Evolutionary conservation across 2,329 filamentous ascomycete species (phyloP), one percentile per base, ranked within the genome.

Genomic region (Colletotrichum sp.): DNA sequence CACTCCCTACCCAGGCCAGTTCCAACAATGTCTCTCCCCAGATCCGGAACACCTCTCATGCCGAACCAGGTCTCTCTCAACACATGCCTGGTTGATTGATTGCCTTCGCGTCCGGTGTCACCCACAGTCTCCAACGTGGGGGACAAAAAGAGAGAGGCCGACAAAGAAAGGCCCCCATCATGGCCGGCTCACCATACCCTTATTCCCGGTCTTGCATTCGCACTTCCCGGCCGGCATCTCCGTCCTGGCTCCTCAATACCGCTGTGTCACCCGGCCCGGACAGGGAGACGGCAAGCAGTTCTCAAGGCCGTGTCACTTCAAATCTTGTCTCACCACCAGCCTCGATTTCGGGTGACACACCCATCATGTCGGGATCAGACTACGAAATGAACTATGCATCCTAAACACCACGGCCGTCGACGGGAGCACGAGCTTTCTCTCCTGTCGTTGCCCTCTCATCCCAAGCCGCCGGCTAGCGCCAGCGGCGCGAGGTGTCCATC

Each of bases 401-500:
- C 65, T 19, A 29, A 55, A 64, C 25, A 30, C 30, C 57, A 22
- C 11, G 22, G 15, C 59, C 29, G 59, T 32, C 59, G 29, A 32
- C 29, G 27, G 32, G 25, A 67, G 36, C 32, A 30, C 62, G 68
- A 59, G 49, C 8, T 19, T 44, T 36, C 29, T 52, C 34, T 22
- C 68, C 19, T 39, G 39, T 55, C 57, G 70, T 52, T 61, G 74
- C 25, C 34, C 29, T 44, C 64, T 69, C 64, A 64, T 76, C 65
- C 74, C 70, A 76, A 69, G 70, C 64, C 29, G 61, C 29, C 49
- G 59, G 44, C 74, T 76, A 69, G 70, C 73, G 69, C 57, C 55
- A 73, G 64, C 69, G 57, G 63, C 70, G 70, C 73, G 64, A 73
- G 19, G 9, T 61, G 69, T 55, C 73, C 70, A 69, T 76, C 73